Base-by-base conservation (phyloP, 2,329 filamentous ascomycete genomes). In the Pezicula carpinea region DNA sequence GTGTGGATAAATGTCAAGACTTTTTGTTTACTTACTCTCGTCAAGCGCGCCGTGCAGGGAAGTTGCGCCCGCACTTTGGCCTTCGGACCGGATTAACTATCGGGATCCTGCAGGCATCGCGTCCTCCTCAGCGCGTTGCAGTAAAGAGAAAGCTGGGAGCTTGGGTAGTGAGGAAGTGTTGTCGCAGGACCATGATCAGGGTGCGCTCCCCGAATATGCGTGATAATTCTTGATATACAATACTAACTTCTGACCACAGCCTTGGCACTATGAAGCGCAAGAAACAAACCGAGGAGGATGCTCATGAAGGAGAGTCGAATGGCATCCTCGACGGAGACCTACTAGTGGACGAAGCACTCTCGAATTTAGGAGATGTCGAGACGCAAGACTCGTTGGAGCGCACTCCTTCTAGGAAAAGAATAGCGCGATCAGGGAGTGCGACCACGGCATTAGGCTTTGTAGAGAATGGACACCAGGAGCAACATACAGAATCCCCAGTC, bases 231-330 rank as follows among this genome's bases (percentile, higher is more conserved):
- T 35, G 15, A 5, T 35, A 35, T 8, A 5, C 33, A 3, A 35
- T 35, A 35, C 33, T 35, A 35, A 35, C 13, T 2, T 18, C 14
- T 14, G 14, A 19, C n/a, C 2, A 7, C 33, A 35, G 33, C 8
- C 15, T 35, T 35, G 11, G 33, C 22, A 50, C 23, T 23, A 55
- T 56, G 55, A 57, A 57, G 38, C 47, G 56, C 23, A 58, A 51
- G 43, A 57, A 50, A 38, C 35, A 50, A 36, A 17, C 23, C 17
- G 41, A 49, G 18, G 48, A 39, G 19, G 34, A 47, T 39, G 48
- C 39, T 14, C 10, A 43, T 26, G 45, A 51, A 14, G 19, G 51
- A 10, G 44, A 54, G 17, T 36, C 38, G 19, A 32, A 39, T 29
- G 26, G 2, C 10, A 35, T 15, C 14, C 14, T n/a, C 22, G 26